Conservation (phyloP, 192 early-diverging fungal species). For the Coemansia umbellata region DNA sequence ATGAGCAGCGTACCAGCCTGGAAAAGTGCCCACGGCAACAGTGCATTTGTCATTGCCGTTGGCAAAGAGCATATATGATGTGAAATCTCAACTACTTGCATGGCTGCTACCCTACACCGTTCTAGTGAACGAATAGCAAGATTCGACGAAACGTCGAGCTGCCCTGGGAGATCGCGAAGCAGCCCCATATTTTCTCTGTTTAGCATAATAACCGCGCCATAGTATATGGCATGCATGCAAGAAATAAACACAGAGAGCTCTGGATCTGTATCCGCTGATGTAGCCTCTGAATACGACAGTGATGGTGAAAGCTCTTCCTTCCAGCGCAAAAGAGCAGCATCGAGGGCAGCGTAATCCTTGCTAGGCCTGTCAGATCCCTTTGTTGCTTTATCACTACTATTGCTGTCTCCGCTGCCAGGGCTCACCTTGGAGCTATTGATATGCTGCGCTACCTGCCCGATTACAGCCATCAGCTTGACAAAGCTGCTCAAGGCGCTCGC, state of each 20-base stretch:
- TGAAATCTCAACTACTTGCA: slow-evolving; percentile 48
- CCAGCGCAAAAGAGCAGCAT: slow-evolving; percentile 46
- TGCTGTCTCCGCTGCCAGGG: not conserved
- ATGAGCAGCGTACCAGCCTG: slow-evolving; percentile 52
- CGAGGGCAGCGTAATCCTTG: slow-evolving; percentile 15
- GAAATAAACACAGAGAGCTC: slow-evolving; percentile 35
- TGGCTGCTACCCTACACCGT: slow-evolving; percentile 45
- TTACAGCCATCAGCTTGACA: slow-evolving; percentile 50
- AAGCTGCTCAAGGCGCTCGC: slow-evolving; percentile 33
- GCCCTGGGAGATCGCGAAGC: slow-evolving; percentile 30
- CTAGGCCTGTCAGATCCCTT: slow-evolving; percentile 1
- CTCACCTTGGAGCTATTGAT: slow-evolving; percentile 26
- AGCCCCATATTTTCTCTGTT: slow-evolving; percentile 53
- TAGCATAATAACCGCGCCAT: slow-evolving; percentile 47
- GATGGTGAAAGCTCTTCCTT: slow-evolving; percentile 43
- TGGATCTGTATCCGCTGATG: slow-evolving; percentile 12
- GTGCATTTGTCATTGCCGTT: slow-evolving; percentile 42
- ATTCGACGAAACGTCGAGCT: slow-evolving; percentile 46
- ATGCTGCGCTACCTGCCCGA: slow-evolving; percentile 47
- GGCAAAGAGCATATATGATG: slow-evolving; percentile 44
- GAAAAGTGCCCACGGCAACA: slow-evolving; percentile 51
- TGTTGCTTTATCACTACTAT: not conserved
- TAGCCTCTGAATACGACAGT: slow-evolving; percentile 25
- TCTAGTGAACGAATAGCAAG: slow-evolving; percentile 47
- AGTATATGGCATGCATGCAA: slow-evolving; percentile 48